These are phyloP conservation scores for Cutaneotrichosporon sp. DNA, from an alignment of 1,284 basidiomycete species.

Conservation along the genomic window DNA sequence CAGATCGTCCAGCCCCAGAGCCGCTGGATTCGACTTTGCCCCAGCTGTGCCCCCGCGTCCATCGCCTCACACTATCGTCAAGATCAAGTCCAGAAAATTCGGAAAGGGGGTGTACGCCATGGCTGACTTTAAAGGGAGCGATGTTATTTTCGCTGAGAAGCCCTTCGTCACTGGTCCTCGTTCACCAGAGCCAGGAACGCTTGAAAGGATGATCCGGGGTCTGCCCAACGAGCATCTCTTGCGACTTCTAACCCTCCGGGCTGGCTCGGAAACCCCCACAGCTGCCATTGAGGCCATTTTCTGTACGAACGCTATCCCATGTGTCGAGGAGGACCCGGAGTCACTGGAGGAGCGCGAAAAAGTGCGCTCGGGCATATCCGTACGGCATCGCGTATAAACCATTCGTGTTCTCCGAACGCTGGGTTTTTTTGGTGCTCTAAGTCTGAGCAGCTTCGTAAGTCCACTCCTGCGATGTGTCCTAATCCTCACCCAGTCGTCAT, in stretches of 20 bases:
- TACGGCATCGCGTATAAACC: constrained; percentile 24
- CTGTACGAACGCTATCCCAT: constrained; percentile 6
- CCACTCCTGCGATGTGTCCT: not conserved
- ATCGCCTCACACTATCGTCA: not conserved
- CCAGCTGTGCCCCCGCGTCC: not conserved
- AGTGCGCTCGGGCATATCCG: constrained; percentile 15
- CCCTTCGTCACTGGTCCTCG: not conserved
- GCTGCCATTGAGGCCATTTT: not conserved
- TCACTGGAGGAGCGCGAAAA: not conserved
- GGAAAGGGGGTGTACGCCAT: not conserved
- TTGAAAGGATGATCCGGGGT: not conserved
- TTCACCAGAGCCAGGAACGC: not conserved
- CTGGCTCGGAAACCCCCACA: not conserved
- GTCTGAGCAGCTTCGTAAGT: not conserved
- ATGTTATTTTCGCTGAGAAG: constrained; percentile 1
- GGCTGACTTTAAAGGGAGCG: not conserved
- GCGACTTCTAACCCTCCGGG: not conserved
- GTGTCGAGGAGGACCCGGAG: not conserved
- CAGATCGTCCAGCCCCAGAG: no score
- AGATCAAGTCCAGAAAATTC: not conserved
- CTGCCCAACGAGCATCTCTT: not conserved
- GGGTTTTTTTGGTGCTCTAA: constrained; percentile 21
- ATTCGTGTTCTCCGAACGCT: constrained; percentile 26
- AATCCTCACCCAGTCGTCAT: not conserved
- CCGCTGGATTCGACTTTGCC: no score